A percentile compares a stretch with the other conserved stretches of the same genome.
These are phyloP conservation scores for Buxus sempervirens DNA, from an alignment of 164 flowering plant genomes.

Conservation along the genomic window DNA sequence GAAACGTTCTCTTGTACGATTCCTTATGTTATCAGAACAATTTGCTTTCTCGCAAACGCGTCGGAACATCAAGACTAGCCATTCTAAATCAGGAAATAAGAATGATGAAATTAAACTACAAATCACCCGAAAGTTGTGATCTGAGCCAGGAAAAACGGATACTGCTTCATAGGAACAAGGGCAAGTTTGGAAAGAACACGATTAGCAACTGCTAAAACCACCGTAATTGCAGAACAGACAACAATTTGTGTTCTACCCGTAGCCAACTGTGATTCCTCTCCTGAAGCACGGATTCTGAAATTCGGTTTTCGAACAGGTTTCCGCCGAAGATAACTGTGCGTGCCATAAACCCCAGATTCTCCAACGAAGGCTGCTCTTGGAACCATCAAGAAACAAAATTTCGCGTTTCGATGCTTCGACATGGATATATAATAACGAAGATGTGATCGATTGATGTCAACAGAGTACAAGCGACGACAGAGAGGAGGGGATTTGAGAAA, in stretches of 20 bases:
- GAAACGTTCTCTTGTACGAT: too few relatives aligned
- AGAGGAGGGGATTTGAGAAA: neutral
- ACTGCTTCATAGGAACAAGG: constrained; percentile 85
- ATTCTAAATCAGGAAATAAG: neutral
- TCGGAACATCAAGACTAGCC: too few relatives aligned
- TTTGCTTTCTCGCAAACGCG: too few relatives aligned
- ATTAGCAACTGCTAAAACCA: constrained; percentile 59
- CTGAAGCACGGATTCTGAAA: constrained; percentile 26
- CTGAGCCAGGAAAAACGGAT: constrained; percentile 88
- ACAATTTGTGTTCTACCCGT: constrained; percentile 20
- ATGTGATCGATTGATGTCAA: neutral
- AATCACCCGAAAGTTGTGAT: constrained; percentile 74
- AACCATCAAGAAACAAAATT: neutral
- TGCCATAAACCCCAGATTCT: constrained; percentile 1
- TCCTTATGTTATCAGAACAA: too few relatives aligned
- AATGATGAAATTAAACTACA: neutral
- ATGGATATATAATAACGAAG: constrained; percentile 4
- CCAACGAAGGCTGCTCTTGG: neutral
- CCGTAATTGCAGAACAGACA: constrained; percentile 44
- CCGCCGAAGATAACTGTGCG: neutral
- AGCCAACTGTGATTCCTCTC: constrained; percentile 11
- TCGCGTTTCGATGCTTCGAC: constrained; percentile 10
- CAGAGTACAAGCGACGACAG: neutral
- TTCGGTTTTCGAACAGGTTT: constrained; percentile 6
- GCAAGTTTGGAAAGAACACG: constrained; percentile 94